A percentile compares a stretch with the other conserved stretches of the same genome.
phyloP scores from a whole-genome alignment of 805 yeast genomes.

The Candida krabiensis region DNA sequence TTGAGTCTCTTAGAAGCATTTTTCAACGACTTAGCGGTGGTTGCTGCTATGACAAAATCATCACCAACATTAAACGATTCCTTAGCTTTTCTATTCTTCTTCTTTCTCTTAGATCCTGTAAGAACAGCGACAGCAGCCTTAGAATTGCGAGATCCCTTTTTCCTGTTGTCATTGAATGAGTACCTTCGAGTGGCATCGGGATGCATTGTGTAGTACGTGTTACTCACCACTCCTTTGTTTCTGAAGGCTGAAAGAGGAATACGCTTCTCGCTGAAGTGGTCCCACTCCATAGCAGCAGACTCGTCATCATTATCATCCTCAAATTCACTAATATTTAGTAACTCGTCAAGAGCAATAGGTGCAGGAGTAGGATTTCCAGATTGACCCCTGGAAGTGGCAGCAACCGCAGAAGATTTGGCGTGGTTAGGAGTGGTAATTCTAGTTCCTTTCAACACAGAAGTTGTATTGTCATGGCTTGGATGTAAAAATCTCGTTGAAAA shows the following conservation, averaged over 20 bases:
- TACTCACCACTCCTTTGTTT: constrained; percentile 58
- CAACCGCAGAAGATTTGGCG: background rate
- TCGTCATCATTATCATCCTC: constrained; percentile 70
- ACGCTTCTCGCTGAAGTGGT: constrained; percentile 38
- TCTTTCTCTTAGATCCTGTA: constrained; percentile 28
- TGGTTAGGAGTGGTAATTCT: constrained; percentile 5
- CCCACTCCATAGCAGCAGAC: constrained; percentile 23
- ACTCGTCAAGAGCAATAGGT: constrained; percentile 62
- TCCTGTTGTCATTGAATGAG: constrained; percentile 23
- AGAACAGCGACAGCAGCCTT: constrained; percentile 16
- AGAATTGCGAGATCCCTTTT: constrained; percentile 10
- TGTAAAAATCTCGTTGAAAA: constrained; percentile 80
- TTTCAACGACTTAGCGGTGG: constrained; percentile 17
- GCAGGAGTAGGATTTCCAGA: constrained; percentile 11
- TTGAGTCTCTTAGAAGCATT: constrained; percentile 23
- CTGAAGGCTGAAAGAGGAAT: constrained; percentile 91
- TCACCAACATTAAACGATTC: constrained; percentile 22
- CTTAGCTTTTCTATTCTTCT: constrained; percentile 31
- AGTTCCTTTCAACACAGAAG: constrained; percentile 26
- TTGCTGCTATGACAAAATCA: constrained; percentile 24
- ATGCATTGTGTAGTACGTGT: constrained; percentile 15
- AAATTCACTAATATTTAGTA: constrained; percentile 83
- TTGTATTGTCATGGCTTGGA: constrained; percentile 37
- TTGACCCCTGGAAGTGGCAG: constrained; percentile 5
- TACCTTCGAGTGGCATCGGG: constrained; percentile 25